Conservation (phyloP, 2,329 filamentous ascomycete species). For the Alternaria sp. region DNA sequence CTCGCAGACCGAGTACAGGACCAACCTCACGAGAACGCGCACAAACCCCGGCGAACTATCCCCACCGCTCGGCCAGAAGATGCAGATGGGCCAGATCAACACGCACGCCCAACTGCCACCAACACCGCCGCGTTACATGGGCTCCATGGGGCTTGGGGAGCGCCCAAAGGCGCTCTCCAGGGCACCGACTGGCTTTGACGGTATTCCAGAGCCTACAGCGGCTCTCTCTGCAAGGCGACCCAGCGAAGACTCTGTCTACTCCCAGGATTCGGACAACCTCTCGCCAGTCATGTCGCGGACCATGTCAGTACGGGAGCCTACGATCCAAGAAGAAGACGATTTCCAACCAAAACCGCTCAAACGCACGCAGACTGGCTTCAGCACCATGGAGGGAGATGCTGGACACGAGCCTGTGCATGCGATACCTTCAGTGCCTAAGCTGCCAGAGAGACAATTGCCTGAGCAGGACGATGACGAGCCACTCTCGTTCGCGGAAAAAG, state of each 20-base stretch:
- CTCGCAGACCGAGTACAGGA: constrained; percentile 37
- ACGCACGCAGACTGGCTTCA: constrained; percentile 66
- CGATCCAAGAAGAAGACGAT: constrained; percentile 52
- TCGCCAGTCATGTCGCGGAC: constrained; percentile 36
- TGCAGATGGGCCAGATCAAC: constrained; percentile 49
- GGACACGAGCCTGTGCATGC: constrained; percentile 57
- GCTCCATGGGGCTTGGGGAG: constrained; percentile 47
- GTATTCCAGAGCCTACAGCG: constrained; percentile 20
- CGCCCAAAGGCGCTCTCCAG: constrained; percentile 41
- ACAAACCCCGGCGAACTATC: constrained; percentile 49
- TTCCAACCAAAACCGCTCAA: constrained; percentile 65
- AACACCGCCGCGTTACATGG: constrained; percentile 38
- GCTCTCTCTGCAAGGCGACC: constrained; percentile 19
- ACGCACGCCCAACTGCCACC: constrained; percentile 39
- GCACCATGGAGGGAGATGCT: constrained; percentile 28
- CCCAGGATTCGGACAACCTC: constrained; percentile 40
- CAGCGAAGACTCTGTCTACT: constrained; percentile 45
- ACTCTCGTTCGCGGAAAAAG: constrained; percentile 55
- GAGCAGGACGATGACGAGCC: constrained; percentile 40
- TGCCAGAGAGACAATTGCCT: constrained; percentile 34
- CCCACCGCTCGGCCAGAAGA: constrained; percentile 47
- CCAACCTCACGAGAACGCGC: constrained; percentile 44
- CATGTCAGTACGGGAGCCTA: constrained; percentile 39
- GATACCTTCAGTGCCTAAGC: constrained; percentile 36
- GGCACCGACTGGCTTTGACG: constrained; percentile 48